These are phyloP conservation scores for Coemansia sp. DNA, from an alignment of 371 early-diverging fungal species.

Conservation along the genomic window DNA sequence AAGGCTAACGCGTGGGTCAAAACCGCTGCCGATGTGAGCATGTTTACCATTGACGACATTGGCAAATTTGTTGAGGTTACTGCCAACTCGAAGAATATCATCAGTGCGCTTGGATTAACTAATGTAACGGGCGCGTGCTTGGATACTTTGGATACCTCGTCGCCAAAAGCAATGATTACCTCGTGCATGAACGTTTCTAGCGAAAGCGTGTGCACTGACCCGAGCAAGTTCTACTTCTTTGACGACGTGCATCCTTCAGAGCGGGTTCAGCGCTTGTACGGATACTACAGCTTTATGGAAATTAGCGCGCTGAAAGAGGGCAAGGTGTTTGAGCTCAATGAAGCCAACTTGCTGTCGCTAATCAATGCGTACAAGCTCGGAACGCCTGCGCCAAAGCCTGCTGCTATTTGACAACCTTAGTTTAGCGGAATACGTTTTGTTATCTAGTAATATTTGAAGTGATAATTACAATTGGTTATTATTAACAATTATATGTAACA, in stretches of 20 bases:
- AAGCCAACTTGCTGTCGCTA: conserved; percentile 18
- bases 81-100: conserved; percentile 5
- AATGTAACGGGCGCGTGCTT: conserved; percentile 21
- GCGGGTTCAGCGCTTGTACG: conserved; percentile 31
- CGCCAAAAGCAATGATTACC: neutral
- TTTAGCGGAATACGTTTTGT: neutral
- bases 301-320: conserved; percentile 14
- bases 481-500: neutral
- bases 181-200: neutral
- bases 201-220: conserved; percentile 18
- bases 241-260: conserved; percentile 32
- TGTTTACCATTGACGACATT: conserved; percentile 26
- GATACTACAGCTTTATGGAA: conserved; percentile 24
- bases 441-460: neutral
- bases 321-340: conserved; percentile 5
- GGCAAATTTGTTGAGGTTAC: conserved; percentile 30
- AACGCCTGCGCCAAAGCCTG: conserved; percentile 27
- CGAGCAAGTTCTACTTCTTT: conserved; percentile 27
- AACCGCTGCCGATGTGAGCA: neutral
- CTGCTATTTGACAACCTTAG: conserved; percentile 2
- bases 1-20: conserved; percentile 27
- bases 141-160: neutral
- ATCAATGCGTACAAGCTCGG: conserved; percentile 30
- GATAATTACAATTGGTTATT: neutral
- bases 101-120: conserved; percentile 18